Base-by-base conservation (phyloP, 306 rosid species). In the Macrotyloma uniflorum region DNA sequence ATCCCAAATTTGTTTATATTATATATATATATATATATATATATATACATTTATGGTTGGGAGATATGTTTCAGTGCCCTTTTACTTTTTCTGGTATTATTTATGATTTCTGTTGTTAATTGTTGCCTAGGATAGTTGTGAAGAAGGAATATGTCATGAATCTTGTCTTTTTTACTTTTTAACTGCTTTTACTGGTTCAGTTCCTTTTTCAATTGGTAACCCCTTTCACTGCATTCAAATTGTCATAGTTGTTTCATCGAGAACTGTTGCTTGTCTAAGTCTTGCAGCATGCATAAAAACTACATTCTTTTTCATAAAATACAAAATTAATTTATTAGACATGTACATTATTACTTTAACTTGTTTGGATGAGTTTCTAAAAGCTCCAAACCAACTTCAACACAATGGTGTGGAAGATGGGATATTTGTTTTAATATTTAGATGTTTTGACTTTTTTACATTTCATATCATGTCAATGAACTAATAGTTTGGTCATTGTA, bases 241-340 rank as follows among this genome's bases (percentile, higher is more conserved):
- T 35, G 6, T 22, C 26, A 5, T 2, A 58, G 53, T 45, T 70
- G 35, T 63, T 28, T 65, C 66, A 24, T 22, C 42, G 32, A 65
- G 55, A 43, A 55, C 70, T 55, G 14, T 2, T 54, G 26, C 61
- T 18, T 14, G 32, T 63, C 18, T 16, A 36, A 18, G 36, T 63
- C 55, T 81, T 68, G 35, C 11, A 35, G 20, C 75, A 67, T 32
- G 24, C 76, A 70, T 74, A 55, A 67, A n/a, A 70, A 4, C 33
- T 57, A 43, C 13, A 28, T 8, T 26, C 8, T 70, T 70, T 45
- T 33, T 26, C 45, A 58, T 57, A 33, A 58, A 58, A 79, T 58
- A 33, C 18, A 30, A 33, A 20, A 3, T 1, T 32, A 2, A 32
- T 32, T 32, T 32, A 32, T 4, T 32, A 1, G 5, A 3, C 35